A percentile compares a stretch with the other conserved stretches of the same genome.
Conservation (phyloP, 1,284 basidiomycete genomes). For the Leccinum pachyderme region DNA sequence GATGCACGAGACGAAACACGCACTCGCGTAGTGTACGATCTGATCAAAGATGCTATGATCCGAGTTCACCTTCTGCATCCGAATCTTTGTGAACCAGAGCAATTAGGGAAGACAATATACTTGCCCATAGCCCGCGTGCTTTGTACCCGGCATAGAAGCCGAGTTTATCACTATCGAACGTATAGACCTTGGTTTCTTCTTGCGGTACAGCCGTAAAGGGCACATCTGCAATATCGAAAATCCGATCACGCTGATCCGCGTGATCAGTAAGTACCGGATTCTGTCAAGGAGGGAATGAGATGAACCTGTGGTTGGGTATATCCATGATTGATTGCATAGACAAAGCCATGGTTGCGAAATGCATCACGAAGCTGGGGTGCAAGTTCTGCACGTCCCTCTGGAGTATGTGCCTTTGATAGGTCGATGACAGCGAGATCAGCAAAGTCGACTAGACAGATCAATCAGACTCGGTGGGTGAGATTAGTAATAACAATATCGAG, state of each 20-base stretch:
- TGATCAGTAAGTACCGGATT: not conserved
- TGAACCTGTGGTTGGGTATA: slow-evolving; percentile 46
- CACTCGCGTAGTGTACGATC: slow-evolving; percentile 54
- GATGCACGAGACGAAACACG: slow-evolving; percentile 7
- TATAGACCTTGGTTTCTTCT: slow-evolving; percentile 56
- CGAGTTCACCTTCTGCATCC: slow-evolving; percentile 33
- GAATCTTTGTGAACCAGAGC: not conserved
- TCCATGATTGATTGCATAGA: slow-evolving; percentile 62
- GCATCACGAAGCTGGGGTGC: slow-evolving; percentile 53
- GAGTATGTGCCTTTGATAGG: slow-evolving; percentile 48
- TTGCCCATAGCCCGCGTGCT: slow-evolving; percentile 13
- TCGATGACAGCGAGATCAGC: slow-evolving; percentile 66
- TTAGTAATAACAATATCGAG: not conserved
- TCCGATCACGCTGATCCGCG: slow-evolving; percentile 42
- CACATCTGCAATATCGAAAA: slow-evolving; percentile 62
- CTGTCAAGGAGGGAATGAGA: not conserved
- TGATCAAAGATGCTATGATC: slow-evolving; percentile 54
- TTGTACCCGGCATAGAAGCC: slow-evolving; percentile 61
- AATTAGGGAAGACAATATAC: not conserved
- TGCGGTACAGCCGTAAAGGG: slow-evolving; percentile 51
- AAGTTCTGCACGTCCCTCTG: slow-evolving; percentile 49
- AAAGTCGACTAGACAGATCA: slow-evolving; percentile 51
- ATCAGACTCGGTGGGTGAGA: not conserved
- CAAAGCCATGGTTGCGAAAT: slow-evolving; percentile 57
- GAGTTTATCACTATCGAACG: slow-evolving; percentile 41